Base-by-base conservation (phyloP, 176 grass and related monocot species). In the Carex myosuroides region DNA sequence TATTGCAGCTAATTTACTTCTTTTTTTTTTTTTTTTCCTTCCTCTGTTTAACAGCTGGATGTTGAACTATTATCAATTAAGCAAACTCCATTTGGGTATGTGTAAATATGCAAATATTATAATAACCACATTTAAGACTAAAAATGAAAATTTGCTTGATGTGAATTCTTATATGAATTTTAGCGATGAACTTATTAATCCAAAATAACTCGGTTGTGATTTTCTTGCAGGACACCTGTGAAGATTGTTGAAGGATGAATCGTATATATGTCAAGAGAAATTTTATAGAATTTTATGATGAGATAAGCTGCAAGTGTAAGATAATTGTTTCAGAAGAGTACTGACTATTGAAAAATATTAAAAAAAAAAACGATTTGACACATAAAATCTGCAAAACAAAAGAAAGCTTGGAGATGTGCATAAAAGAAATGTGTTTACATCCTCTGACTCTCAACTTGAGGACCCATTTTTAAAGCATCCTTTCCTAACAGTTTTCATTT, bases 231-330 rank as follows among this genome's bases (percentile, higher is more conserved):
- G 86, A 93, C 89, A 60, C 73, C 89, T 46, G 91, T 89, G 82
- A 98, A 98, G 89, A 85, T 98, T 55, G 33, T 95, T 75, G 95
- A 95, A 95, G 95, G 95, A 84, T 98, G 89, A 86, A 90, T n/a
- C 88, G 54, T 46, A 84, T 82, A 70, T 13, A 42, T 79, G 42
- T 84, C 32, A 71, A 42, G 60, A 87, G 29, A 70, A 44, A 81
- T 50, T 82, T 54, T 64, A 52, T 79, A 33, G 22, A 85, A 66
- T 75, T 78, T 0, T 50, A 18, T 66, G 55, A 44, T 75, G 52
- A 59, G 56, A 63, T 63, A 64, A 81, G 79, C 32, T 64, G 6
- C 58, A 81, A 60, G 24, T 64, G 33, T 81, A 64, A 64, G 30
- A 64, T 44, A 35, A 50, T 81, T 81, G 33, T 81, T 81, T 81